Evolutionary conservation across 208 protist genomes (phyloP).

Genomic region (Trichomonas gallinae): DNA sequence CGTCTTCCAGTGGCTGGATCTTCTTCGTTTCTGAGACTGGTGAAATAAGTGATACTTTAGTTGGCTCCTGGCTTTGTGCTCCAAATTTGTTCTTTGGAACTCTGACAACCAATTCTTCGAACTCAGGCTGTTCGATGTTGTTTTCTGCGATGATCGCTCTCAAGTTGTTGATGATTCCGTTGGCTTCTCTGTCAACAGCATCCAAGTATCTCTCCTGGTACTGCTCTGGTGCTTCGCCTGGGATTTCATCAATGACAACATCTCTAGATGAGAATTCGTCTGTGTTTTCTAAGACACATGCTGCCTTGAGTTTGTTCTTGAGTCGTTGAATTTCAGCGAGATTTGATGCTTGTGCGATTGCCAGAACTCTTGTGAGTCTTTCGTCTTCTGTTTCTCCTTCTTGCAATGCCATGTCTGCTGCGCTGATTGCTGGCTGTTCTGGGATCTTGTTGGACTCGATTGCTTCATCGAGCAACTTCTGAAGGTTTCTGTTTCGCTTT

Average conservation of each 20-base stretch:
- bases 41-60: not conserved
- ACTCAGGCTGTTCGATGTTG: not conserved
- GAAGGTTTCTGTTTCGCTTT: not conserved
- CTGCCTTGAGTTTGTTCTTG: not conserved
- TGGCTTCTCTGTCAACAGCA: not conserved
- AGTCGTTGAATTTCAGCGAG: not conserved
- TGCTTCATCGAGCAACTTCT: not conserved
- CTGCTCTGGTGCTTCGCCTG: not conserved
- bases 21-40: not conserved
- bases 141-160: not conserved
- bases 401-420: not conserved
- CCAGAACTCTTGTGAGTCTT: not conserved
- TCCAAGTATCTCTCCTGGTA: not conserved
- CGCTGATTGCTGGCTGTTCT: not conserved
- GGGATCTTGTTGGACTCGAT: not conserved
- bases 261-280: not conserved
- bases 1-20: not conserved
- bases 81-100: not conserved
- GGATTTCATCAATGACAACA: not conserved
- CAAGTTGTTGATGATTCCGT: not conserved
- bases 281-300: not conserved
- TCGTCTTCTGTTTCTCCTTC: not conserved
- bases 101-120: not conserved
- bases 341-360: not conserved
- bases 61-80: not conserved